These are phyloP conservation scores for Rhodofomes roseus DNA, from an alignment of 1,284 basidiomycete genomes.

Conservation along the genomic window DNA sequence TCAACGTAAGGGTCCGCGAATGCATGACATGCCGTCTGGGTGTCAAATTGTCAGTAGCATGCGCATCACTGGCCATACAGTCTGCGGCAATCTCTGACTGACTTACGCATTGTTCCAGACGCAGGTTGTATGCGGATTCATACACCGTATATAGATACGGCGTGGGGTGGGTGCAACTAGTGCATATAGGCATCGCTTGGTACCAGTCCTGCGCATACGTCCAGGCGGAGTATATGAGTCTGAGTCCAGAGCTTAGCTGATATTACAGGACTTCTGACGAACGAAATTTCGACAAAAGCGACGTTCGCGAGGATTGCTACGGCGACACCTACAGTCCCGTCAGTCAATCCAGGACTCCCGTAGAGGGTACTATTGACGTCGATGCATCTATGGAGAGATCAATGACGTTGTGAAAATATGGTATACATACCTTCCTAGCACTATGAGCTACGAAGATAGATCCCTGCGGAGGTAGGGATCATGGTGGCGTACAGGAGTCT, in stretches of 20 bases:
- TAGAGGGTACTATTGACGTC: too few relatives aligned
- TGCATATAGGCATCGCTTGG: constrained; percentile 80
- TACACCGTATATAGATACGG: constrained; percentile 83
- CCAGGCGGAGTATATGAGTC: too few relatives aligned
- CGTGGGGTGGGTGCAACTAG: constrained; percentile 65
- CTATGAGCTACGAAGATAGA: not conserved
- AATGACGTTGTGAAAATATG: not conserved
- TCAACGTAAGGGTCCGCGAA: constrained; percentile 92
- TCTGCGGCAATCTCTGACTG: not conserved
- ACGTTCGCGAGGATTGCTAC: too few relatives aligned
- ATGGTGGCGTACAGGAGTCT: not conserved
- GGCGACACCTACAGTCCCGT: too few relatives aligned
- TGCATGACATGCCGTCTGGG: constrained; percentile 45
- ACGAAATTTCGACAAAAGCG: too few relatives aligned
- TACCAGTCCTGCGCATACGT: too few relatives aligned
- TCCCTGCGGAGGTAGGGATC: not conserved
- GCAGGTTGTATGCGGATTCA: constrained; percentile 77
- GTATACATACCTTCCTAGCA: not conserved
- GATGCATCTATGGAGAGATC: too few relatives aligned
- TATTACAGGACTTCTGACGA: too few relatives aligned
- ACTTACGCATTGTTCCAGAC: constrained; percentile 78
- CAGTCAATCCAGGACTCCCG: too few relatives aligned
- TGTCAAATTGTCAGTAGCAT: not conserved
- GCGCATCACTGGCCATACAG: too few relatives aligned
- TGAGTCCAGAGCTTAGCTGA: too few relatives aligned